Percentiles rank a stretch among this genome's conserved stretches.
Evolutionary conservation across 495 filamentous ascomycete genomes (phyloP).

Genomic region (Penicillium argentinense): DNA sequence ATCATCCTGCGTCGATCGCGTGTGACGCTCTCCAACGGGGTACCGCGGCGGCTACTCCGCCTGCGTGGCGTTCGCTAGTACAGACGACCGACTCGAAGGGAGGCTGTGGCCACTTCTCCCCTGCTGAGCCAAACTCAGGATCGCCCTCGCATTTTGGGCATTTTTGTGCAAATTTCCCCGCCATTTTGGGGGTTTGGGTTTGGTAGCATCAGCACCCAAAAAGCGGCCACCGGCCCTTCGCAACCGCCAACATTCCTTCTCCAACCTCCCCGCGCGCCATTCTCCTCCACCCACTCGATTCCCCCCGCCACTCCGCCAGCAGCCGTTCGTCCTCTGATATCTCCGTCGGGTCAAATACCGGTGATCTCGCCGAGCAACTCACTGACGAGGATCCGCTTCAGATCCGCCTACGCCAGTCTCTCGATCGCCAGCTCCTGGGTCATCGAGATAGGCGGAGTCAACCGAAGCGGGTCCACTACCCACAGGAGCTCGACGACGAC

Average conservation of each 20-base stretch:
- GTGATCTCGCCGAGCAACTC: conserved; percentile 88
- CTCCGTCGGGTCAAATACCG: conserved; percentile 87
- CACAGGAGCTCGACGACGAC: conserved; percentile 42
- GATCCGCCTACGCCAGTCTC: conserved; percentile 59
- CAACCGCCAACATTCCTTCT: conserved; percentile 61
- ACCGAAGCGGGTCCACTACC: conserved; percentile 55
- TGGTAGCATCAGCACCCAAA: too few species aligned
- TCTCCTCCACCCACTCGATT: conserved; percentile 39
- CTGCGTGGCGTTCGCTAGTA: conserved; percentile 8
- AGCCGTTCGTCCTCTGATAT: conserved; percentile 65
- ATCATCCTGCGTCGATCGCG: conserved; percentile 33
- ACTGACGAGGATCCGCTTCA: conserved; percentile 78
- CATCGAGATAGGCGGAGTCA: conserved; percentile 34
- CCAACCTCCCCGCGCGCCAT: conserved; percentile 54
- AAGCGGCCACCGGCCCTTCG: neutral
- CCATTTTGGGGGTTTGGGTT: too few species aligned
- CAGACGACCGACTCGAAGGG: neutral
- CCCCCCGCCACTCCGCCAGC: conserved; percentile 48
- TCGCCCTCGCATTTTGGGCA: neutral
- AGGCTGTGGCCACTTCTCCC: neutral
- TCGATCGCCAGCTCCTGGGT: conserved; percentile 54
- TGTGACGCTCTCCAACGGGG: conserved; percentile 4
- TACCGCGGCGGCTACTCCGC: neutral
- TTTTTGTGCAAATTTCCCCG: too few species aligned
- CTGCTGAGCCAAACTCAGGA: neutral